Base-by-base conservation (phyloP, 139 green algal genomes). In the Chlamydomonas sphaeroides region DNA sequence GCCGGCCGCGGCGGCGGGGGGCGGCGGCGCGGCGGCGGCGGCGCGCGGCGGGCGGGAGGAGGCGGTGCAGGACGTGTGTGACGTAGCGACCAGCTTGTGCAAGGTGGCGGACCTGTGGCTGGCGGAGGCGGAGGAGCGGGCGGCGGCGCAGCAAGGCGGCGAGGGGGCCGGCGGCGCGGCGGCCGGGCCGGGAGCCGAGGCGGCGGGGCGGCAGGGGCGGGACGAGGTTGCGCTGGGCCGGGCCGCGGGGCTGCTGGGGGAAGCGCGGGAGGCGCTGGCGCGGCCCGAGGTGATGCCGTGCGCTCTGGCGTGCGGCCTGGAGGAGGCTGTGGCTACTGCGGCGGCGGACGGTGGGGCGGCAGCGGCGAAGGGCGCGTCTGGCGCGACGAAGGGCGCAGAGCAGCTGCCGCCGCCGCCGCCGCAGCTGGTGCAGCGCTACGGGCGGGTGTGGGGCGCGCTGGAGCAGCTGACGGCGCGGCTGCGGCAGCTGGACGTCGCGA, bases 91-190 rank as follows among this genome's bases (percentile, higher is more conserved):
- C 33, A 73, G 62, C 21, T 28, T 63, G 3, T 82, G 75, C 62
- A 82, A 82, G 75, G 75, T 82, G 75, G 75, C 75, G n/a, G 75
- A 82, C 15, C 6, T 82, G 42, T 3, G 42, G 4, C 28, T 82
- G 21, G 42, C 11, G 32, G 11, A 48, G n/a, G 7, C 6, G 23
- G 61, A 71, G 56, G 72, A 53, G 20, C 32, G 8, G 3, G 59
- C 5, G 11, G 59, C 59, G 5, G n/a, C 1, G n/a, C 1, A 8
- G 30, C 5, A 30, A 56, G 69, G 8, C 42, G 32, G 15, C 5
- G 45, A 35, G 0, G 18, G 33, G 36, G 38, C 3, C 4, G 65
- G 5, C 18, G 36, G 65, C 30, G 18, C 32, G 33, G 62, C 26
- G 8, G 6, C 11, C 32, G 14, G 4, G 17, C 33, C 49, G 51